Conservation (phyloP, 352 stramenopile species). For the Hyaloperonospora arabidopsidis region DNA sequence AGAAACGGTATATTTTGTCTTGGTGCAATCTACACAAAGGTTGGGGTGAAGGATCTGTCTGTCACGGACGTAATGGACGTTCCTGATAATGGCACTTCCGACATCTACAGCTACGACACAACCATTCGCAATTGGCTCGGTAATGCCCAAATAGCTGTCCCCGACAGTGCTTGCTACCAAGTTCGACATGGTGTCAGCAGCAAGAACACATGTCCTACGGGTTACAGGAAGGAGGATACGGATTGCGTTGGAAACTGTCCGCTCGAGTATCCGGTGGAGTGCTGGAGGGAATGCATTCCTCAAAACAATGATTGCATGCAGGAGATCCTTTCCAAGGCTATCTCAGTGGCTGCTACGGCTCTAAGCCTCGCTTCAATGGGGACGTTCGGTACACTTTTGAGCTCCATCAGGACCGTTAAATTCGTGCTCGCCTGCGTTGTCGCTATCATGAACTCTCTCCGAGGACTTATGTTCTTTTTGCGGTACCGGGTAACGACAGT, state of each 20-base stretch:
- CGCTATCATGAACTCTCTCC: slow-evolving; percentile 19
- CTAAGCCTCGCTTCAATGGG: slow-evolving; percentile 27
- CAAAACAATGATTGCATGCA: slow-evolving; percentile 33
- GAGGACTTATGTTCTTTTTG: slow-evolving; percentile 28
- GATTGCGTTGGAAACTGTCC: slow-evolving; percentile 44
- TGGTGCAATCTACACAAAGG: slow-evolving; percentile 18
- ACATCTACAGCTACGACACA: slow-evolving; percentile 21
- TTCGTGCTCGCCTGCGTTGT: slow-evolving; percentile 16
- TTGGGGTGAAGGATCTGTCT: slow-evolving; percentile 1
- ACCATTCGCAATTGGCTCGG: slow-evolving; percentile 40
- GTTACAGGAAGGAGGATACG: slow-evolving; percentile 39
- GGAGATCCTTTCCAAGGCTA: slow-evolving; percentile 31
- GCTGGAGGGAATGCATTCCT: slow-evolving; percentile 31
- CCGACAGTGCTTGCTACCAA: slow-evolving; percentile 22
- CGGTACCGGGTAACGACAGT: slow-evolving; percentile 15
- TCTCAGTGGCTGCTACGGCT: slow-evolving; percentile 20
- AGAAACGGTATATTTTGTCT: slow-evolving; percentile 13
- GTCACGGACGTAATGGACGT: slow-evolving; percentile 21
- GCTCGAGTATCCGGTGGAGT: slow-evolving; percentile 31
- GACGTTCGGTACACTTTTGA: slow-evolving; percentile 23
- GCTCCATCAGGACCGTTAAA: slow-evolving; percentile 7
- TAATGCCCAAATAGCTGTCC: neutral
- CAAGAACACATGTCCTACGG: slow-evolving; percentile 25
- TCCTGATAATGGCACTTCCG: neutral
- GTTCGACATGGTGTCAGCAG: slow-evolving; percentile 22